phyloP scores from a whole-genome alignment of 73 alveolate species.

The Tetrahymena thermophila region DNA sequence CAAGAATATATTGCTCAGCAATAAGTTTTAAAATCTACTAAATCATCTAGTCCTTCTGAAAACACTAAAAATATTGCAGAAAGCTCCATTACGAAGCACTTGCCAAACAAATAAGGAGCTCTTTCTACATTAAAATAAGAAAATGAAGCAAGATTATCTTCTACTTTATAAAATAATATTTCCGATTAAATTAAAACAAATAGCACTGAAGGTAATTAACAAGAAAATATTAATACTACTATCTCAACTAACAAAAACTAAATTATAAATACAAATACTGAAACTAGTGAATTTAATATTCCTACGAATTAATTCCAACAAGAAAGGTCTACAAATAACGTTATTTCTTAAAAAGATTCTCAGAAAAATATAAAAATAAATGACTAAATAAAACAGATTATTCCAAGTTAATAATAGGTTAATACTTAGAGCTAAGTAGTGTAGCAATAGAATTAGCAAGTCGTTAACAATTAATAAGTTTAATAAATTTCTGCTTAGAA shows the following conservation, averaged over 20 bases:
- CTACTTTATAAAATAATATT: no score
- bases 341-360: background rate
- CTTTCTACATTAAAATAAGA: background rate
- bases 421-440: background rate
- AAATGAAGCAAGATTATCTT: background rate
- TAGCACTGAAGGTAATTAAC: background rate
- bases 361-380: background rate
- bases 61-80: background rate
- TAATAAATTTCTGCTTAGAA: background rate
- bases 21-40: background rate
- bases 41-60: background rate
- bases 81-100: background rate
- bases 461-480: background rate
- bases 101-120: background rate
- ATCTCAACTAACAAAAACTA: background rate
- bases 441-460: background rate
- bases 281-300: background rate
- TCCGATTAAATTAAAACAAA: background rate
- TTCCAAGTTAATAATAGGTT: background rate
- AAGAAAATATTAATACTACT: background rate
- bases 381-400: background rate
- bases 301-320: background rate
- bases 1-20: background rate
- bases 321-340: background rate
- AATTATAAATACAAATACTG: no score